phyloP scores from a whole-genome alignment of 176 grass and related monocot genomes.

The Lolium multiflorum region DNA sequence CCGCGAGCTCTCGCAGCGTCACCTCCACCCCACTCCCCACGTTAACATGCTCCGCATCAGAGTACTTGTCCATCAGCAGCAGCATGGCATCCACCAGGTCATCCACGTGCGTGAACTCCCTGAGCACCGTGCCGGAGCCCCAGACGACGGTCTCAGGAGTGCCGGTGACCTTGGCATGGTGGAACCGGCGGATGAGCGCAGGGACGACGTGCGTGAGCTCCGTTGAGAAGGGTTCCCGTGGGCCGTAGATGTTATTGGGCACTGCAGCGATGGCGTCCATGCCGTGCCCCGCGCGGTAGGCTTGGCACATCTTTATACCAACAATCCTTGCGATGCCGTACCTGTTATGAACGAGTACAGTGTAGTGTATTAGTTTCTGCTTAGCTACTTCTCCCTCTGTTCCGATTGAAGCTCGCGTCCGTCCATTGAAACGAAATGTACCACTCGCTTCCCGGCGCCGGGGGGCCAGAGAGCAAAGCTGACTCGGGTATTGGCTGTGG shows the following conservation, averaged over 20 bases:
- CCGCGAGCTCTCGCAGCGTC: conserved; percentile 60
- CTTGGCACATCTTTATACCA: conserved; percentile 77
- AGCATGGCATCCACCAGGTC: conserved; percentile 51
- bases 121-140: conserved; percentile 62
- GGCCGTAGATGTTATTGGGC: conserved; percentile 66
- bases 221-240: conserved; percentile 50
- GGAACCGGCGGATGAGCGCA: conserved; percentile 79
- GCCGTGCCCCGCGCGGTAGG: conserved; percentile 51
- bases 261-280: conserved; percentile 56
- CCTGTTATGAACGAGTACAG: conserved; percentile 1
- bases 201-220: conserved; percentile 58
- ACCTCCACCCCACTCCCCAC: conserved; percentile 39
- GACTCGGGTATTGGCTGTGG: conserved; percentile 60
- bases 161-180: conserved; percentile 56
- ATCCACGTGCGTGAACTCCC: conserved; percentile 77
- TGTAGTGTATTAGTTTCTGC: too few relatives aligned
- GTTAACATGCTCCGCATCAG: conserved; percentile 43
- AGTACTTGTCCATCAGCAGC: conserved; percentile 59
- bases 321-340: conserved; percentile 57
- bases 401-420: too few relatives aligned
- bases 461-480: conserved; percentile 54
- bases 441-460: conserved; percentile 61
- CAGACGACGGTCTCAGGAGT: conserved; percentile 66
- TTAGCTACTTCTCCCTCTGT: too few relatives aligned
- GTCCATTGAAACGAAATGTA: background rate